These are phyloP conservation scores for Kernera saxatilis DNA, from an alignment of 345 rosid genomes.

Conservation along the genomic window DNA sequence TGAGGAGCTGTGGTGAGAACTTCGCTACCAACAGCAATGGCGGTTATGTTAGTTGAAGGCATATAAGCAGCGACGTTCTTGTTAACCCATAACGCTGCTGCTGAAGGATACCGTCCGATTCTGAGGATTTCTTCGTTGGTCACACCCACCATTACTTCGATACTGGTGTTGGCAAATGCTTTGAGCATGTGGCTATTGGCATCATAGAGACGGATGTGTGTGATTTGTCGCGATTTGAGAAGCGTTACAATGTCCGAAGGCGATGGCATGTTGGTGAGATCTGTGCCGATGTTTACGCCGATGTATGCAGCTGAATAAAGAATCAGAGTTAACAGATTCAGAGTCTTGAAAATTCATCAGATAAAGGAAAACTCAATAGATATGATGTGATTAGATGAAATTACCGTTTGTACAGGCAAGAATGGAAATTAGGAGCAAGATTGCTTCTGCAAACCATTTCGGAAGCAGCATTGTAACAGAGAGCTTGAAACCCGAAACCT, in stretches of 20 bases:
- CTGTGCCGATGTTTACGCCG: conserved; percentile 87
- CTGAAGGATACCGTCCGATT: conserved; percentile 70
- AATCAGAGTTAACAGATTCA: background rate
- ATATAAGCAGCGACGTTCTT: conserved; percentile 71
- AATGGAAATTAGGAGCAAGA: conserved; percentile 42
- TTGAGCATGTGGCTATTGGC: conserved; percentile 83
- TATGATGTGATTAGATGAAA: background rate
- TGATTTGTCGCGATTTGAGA: conserved; percentile 57
- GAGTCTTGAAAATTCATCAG: background rate
- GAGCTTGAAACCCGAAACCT: conserved; percentile 17
- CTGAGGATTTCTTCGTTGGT: conserved; percentile 70
- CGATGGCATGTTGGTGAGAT: conserved; percentile 67
- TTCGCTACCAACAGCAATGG: conserved; percentile 94
- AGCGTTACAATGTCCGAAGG: conserved; percentile 55
- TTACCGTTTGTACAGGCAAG: conserved; percentile 48
- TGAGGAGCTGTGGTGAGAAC: conserved; percentile 75
- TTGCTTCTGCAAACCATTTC: conserved; percentile 39
- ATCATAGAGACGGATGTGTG: conserved; percentile 82
- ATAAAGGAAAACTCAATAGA: background rate
- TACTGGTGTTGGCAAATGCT: conserved; percentile 73
- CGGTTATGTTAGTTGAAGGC: conserved; percentile 87
- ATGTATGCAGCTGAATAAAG: conserved; percentile 58
- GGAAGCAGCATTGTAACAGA: conserved; percentile 42
- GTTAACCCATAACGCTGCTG: conserved; percentile 86
- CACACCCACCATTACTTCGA: conserved; percentile 82